Conservation (phyloP, 164 flowering plant species). For the Vitis riparia region DNA sequence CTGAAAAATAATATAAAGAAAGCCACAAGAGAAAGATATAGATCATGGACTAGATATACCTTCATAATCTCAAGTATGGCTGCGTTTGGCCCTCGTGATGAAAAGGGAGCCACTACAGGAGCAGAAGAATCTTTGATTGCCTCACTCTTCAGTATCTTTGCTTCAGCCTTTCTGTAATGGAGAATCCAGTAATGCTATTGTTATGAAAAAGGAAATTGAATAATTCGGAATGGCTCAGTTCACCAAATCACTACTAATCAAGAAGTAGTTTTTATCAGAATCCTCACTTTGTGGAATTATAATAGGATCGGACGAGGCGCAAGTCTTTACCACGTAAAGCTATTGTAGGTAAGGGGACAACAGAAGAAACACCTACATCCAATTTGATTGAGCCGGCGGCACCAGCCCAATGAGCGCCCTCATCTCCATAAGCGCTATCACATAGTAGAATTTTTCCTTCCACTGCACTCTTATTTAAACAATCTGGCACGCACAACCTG, state of each 20-base stretch:
- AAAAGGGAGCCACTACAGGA: constrained; percentile 32
- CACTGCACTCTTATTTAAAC: constrained; percentile 13
- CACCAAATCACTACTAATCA: too few relatives aligned
- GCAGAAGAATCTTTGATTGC: constrained; percentile 7
- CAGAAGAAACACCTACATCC: not conserved
- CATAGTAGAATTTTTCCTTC: constrained; percentile 35
- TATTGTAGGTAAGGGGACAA: constrained; percentile 7
- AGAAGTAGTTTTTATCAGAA: not conserved
- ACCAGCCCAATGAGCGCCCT: constrained; percentile 3
- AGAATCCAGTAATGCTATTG: not conserved
- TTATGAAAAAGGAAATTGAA: not conserved
- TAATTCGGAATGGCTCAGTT: not conserved
- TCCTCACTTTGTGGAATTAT: constrained; percentile 18
- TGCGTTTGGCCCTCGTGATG: constrained; percentile 38
- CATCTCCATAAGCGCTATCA: not conserved
- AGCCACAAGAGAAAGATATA: not conserved
- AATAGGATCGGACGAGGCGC: constrained; percentile 2
- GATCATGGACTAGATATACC: constrained; percentile 16
- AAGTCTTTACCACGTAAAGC: not conserved
- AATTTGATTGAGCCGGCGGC: constrained; percentile 18
- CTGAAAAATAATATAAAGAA: not conserved
- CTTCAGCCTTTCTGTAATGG: constrained; percentile 13
- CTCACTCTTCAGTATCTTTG: constrained; percentile 19
- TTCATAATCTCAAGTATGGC: constrained; percentile 27
- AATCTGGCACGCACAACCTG: constrained; percentile 7